Percentiles rank a stretch among this genome's conserved stretches.
Conservation (phyloP, 83 land plant species). For the Isoetes engelmannii region DNA sequence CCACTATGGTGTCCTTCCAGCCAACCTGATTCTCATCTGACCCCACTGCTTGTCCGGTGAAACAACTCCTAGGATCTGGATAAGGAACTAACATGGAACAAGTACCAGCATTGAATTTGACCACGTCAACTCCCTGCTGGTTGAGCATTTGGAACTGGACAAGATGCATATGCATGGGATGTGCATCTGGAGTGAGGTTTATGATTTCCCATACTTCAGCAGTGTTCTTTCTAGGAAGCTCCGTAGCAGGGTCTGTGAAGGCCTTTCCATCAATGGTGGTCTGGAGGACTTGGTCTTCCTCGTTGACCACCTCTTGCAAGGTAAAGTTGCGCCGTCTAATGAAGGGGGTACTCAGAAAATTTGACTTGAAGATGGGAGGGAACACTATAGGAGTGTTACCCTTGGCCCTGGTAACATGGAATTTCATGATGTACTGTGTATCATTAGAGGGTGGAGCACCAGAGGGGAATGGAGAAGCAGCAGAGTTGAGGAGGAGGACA, state of each 20-base stretch:
- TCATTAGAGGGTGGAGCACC: constrained; percentile 9
- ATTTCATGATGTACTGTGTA: constrained; percentile 10
- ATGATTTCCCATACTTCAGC: constrained; percentile 31
- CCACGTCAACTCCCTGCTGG: constrained; percentile 11
- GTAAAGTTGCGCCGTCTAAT: not conserved
- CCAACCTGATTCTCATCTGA: constrained; percentile 2
- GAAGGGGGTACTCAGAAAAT: not conserved
- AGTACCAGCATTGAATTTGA: not conserved
- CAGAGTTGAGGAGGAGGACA: constrained; percentile 18
- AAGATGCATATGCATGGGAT: constrained; percentile 33
- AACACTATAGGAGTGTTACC: not conserved
- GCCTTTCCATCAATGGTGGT: constrained; percentile 5
- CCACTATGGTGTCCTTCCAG: constrained; percentile 1
- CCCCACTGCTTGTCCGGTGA: not conserved
- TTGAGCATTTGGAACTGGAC: constrained; percentile 21
- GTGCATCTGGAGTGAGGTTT: constrained; percentile 25
- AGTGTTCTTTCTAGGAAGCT: constrained; percentile 7
- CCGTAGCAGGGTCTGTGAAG: constrained; percentile 23
- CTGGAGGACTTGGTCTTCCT: not conserved
- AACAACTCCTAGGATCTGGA: constrained; percentile 3
- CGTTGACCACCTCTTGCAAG: constrained; percentile 14
- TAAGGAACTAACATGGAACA: not conserved
- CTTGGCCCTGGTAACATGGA: constrained; percentile 4
- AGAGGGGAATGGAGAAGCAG: constrained; percentile 25
- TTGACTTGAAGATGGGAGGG: not conserved